Base-by-base conservation (phyloP, 2,329 filamentous ascomycete genomes). In the Xylaria polymorpha region DNA sequence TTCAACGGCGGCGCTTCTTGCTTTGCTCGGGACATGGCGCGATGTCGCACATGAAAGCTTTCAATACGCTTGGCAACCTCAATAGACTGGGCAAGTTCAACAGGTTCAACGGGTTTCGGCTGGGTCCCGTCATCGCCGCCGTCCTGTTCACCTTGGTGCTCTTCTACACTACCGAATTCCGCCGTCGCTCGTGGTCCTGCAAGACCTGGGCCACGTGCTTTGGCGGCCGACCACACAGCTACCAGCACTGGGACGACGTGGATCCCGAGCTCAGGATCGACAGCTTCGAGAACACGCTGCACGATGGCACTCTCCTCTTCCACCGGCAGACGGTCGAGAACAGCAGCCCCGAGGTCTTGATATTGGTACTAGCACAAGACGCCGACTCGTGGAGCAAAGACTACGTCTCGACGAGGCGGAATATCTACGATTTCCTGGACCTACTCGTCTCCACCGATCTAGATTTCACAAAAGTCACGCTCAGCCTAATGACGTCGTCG, bases 401-500 rank as follows among this genome's bases (percentile, higher is more conserved):
- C 67, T 76, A 74, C 58, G 72, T 73, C 14, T 77, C 76, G 18
- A 76, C 75, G 41, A 66, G 69, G 46, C 71, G 76, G 50, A 74
- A 74, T n/a, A 73, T 77, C 37, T 73, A 76, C 61, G 77, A 78
- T 29, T 78, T 77, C 66, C 61, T 78, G 6, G 75, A 75, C 20
- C 71, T 77, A 44, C 68, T 78, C 29, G 65, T 76, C 29, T 72
- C 74, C 1, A 76, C 76, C 7, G 66, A 71, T 15, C 70, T 78
- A 5, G 74, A 77, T 44, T 69, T 77, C 6, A 64, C 71, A 2
- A 72, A 70, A 3, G 74, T 76, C 10, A 73, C 75, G 12, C 68
- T 78, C 20, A 73, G 73, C 7, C 56, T 78, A 22, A 71, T 78
- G 70, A 78, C 77, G 0, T 72, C 75, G 44, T 76, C 75, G 8